phyloP scores from a whole-genome alignment of 1,139 yeast genomes.

The Blastobotrys niveus region DNA sequence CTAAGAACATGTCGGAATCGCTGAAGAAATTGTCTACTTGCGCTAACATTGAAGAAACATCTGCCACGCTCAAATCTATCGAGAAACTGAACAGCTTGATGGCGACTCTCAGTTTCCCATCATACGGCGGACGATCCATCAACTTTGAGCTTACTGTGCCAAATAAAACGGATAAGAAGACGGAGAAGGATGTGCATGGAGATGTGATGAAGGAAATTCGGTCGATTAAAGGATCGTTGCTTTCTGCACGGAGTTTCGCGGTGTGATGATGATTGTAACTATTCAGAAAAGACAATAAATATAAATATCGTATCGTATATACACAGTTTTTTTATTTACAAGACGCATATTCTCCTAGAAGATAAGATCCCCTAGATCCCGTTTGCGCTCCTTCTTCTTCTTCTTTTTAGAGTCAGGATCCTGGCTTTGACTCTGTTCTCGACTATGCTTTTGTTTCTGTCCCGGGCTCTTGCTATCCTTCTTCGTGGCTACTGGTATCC shows the following conservation, averaged over 20 bases:
- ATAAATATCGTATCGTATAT: not conserved
- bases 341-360: conserved; percentile 4
- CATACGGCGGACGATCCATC: conserved; percentile 6
- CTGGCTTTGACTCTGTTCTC: not conserved
- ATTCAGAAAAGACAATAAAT: not conserved
- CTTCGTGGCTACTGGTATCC: not conserved
- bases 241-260: conserved; percentile 16
- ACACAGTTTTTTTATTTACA: not conserved
- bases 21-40: not conserved
- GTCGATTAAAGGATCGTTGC: conserved; percentile 31
- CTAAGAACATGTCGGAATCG: not conserved
- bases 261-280: too few relatives aligned
- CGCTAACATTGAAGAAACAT: not conserved
- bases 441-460: not conserved
- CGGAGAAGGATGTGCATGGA: conserved; percentile 15
- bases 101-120: conserved; percentile 10
- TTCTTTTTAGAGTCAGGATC: too few relatives aligned
- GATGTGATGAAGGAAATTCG: conserved; percentile 34
- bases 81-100: conserved; percentile 7
- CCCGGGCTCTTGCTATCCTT: not conserved
- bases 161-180: conserved; percentile 5
- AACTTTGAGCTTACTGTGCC: conserved; percentile 1
- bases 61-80: conserved; percentile 1
- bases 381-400: conserved; percentile 26
- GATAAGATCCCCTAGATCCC: conserved; percentile 14